Evolutionary conservation across 495 filamentous ascomycete species (phyloP).

Genomic region (Cladorrhinum samala): DNA sequence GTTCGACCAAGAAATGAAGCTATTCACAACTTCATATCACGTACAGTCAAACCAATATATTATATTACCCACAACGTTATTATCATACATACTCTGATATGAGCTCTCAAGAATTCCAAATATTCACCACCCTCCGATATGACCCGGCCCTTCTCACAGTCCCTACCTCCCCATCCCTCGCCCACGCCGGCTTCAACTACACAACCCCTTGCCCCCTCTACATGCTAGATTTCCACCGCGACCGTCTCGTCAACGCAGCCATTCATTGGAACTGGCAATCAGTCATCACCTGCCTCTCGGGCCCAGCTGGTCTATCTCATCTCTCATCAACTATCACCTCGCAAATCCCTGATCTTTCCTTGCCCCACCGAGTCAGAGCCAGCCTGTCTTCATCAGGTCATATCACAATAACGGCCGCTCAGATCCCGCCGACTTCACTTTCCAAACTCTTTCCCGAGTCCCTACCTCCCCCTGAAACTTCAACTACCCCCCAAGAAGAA

Average conservation of each 20-base stretch:
- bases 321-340: slow-evolving; percentile 22
- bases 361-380: slow-evolving; percentile 40
- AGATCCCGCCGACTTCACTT: slow-evolving; percentile 44
- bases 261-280: slow-evolving; percentile 57
- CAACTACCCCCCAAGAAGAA: background rate
- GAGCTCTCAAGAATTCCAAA: slow-evolving; percentile 44
- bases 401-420: slow-evolving; percentile 36
- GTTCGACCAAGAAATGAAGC: background rate
- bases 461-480: background rate
- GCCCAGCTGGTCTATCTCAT: slow-evolving; percentile 34
- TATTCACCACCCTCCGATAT: slow-evolving; percentile 73
- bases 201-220: slow-evolving; percentile 62
- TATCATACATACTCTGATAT: too few relatives aligned
- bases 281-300: slow-evolving; percentile 38
- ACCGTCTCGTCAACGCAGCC: slow-evolving; percentile 70
- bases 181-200: slow-evolving; percentile 36
- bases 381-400: background rate
- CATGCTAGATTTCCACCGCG: slow-evolving; percentile 74
- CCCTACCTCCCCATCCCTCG: slow-evolving; percentile 23
- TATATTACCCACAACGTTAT: background rate
- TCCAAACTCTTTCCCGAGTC: slow-evolving; percentile 23
- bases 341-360: slow-evolving; percentile 14
- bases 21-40: background rate
- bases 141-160: slow-evolving; percentile 55
- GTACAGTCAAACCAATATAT: background rate